Conservation (phyloP, 257 asterid species). For the Datura wrightii region DNA sequence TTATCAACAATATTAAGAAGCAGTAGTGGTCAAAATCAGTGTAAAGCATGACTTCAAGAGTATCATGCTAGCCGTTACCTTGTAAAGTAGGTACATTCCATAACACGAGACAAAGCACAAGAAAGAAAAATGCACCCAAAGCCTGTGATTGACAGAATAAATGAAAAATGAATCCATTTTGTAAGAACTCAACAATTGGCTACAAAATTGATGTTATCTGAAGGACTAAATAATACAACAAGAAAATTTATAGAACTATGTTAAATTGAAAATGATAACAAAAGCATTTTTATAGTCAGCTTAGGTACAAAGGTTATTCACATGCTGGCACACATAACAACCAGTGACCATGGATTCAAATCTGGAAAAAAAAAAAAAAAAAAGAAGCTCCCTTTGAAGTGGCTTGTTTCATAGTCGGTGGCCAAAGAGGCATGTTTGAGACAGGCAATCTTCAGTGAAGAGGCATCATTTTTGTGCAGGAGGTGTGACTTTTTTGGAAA, state of each 20-base stretch:
- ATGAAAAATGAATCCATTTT: slow-evolving; percentile 21
- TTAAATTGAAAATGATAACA: not conserved
- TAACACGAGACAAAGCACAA: slow-evolving; percentile 76
- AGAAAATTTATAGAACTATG: not conserved
- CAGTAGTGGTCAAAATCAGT: not conserved
- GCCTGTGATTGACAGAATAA: slow-evolving; percentile 63
- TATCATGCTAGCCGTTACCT: slow-evolving; percentile 52
- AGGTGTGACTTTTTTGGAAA: not conserved
- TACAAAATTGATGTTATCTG: not conserved
- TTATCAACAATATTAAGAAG: not conserved
- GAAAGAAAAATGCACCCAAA: slow-evolving; percentile 93
- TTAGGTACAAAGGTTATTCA: not conserved
- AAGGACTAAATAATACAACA: not conserved
- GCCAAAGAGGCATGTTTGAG: not conserved
- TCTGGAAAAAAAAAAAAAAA: not conserved
- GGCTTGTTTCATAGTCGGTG: not conserved
- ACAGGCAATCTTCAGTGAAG: not conserved
- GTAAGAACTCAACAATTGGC: slow-evolving; percentile 5
- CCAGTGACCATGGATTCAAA: slow-evolving; percentile 1
- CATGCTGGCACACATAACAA: not conserved
- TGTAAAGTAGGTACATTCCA: slow-evolving; percentile 81
- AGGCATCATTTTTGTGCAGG: not conserved
- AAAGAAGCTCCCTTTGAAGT: not conserved
- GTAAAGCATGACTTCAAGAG: not conserved
- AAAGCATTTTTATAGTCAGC: not conserved